These are phyloP conservation scores for Phytophthora megakarya DNA, from an alignment of 352 stramenopile genomes.

Conservation along the genomic window DNA sequence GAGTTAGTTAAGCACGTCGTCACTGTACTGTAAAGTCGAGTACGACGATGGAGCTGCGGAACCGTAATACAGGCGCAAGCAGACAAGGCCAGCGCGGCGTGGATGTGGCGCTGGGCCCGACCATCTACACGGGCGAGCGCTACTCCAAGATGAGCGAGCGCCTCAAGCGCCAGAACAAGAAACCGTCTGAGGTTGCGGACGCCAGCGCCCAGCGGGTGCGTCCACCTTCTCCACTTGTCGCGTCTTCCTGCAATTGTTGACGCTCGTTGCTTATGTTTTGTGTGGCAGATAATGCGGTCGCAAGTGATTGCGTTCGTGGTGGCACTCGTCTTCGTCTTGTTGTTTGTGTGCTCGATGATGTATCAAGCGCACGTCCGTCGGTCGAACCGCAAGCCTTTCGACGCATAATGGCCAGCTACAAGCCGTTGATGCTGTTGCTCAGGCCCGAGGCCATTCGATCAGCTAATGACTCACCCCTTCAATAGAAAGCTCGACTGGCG, in stretches of 20 bases:
- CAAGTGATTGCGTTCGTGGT: slow-evolving; percentile 67
- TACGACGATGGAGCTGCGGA: slow-evolving; percentile 63
- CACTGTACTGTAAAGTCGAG: slow-evolving; percentile 9
- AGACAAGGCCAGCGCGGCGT: slow-evolving; percentile 40
- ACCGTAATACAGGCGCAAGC: slow-evolving; percentile 43
- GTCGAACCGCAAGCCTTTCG: slow-evolving; percentile 34
- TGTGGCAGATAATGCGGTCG: slow-evolving; percentile 58
- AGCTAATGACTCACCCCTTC: slow-evolving; percentile 18
- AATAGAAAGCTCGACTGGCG: slow-evolving; percentile 18
- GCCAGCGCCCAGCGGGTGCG: slow-evolving; percentile 46
- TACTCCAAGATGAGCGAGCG: slow-evolving; percentile 87
- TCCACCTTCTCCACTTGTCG: not conserved
- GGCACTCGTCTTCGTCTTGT: slow-evolving; percentile 55
- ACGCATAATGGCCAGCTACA: slow-evolving; percentile 13
- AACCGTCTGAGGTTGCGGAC: slow-evolving; percentile 43
- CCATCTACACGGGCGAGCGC: slow-evolving; percentile 81
- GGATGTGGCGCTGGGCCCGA: slow-evolving; percentile 73
- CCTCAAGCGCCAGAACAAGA: slow-evolving; percentile 73
- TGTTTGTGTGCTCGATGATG: slow-evolving; percentile 61
- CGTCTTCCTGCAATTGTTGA: slow-evolving; percentile 5
- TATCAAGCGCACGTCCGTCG: slow-evolving; percentile 50
- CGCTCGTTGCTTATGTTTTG: slow-evolving; percentile 6
- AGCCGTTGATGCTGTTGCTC: slow-evolving; percentile 11
- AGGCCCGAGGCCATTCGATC: not conserved
- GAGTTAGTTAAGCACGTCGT: not conserved